These are phyloP conservation scores for Fraxinus americana DNA, from an alignment of 257 asterid species.

Conservation along the genomic window DNA sequence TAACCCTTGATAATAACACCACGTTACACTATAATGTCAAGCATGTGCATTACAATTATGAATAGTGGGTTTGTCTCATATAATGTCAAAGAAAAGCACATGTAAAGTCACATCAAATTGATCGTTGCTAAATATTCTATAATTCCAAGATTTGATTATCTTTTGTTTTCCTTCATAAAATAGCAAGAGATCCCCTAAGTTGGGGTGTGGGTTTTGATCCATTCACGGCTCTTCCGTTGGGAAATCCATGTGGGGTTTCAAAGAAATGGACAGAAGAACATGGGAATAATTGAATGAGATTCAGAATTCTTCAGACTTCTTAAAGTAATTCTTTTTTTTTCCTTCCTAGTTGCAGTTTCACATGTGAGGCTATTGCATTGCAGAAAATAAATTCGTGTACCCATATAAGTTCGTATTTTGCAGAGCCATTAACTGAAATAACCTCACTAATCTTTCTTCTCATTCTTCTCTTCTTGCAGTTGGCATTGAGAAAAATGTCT, in stretches of 20 bases:
- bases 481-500: constrained; percentile 27
- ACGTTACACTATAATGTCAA: not conserved
- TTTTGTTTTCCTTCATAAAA: constrained; percentile 7
- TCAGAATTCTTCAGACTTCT: constrained; percentile 26
- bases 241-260: constrained; percentile 53
- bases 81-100: constrained; percentile 35
- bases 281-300: constrained; percentile 53
- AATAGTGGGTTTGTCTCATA: constrained; percentile 20
- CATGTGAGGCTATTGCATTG: constrained; percentile 44
- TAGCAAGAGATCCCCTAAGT: constrained; percentile 24
- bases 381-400: not conserved
- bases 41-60: constrained; percentile 41
- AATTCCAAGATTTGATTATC: constrained; percentile 10
- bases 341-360: constrained; percentile 28
- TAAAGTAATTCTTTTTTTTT: constrained; percentile 18
- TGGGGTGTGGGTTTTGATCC: constrained; percentile 28
- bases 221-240: constrained; percentile 37
- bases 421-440: constrained; percentile 11
- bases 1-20: constrained; percentile 4
- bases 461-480: constrained; percentile 1
- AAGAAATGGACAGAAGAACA: constrained; percentile 40
- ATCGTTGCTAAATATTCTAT: constrained; percentile 13
- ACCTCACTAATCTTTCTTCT: not conserved
- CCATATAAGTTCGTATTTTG: constrained; percentile 39
- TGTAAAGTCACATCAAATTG: constrained; percentile 28